Evolutionary conservation across 208 protist genomes (phyloP), one percentile per base, ranked within the genome.

Genomic region (Leishmania major): DNA sequence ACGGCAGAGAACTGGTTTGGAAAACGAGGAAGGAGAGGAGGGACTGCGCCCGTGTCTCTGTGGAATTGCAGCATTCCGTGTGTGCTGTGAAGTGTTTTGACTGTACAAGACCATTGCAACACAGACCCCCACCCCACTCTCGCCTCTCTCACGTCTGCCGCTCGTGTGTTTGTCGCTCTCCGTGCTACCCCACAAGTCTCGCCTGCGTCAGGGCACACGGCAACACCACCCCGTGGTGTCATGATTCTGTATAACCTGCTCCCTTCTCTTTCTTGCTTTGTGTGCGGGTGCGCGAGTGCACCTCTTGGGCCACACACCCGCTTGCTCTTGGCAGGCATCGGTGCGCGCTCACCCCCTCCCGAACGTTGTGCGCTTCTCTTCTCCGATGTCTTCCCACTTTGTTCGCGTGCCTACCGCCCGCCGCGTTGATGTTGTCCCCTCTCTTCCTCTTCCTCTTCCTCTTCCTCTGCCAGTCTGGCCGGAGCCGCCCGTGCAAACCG

Each of bases 341-440:
- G 45, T 74, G 37, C 45, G 13, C 45, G 25, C 35, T 4, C 31
- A 8, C 5, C 51, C 51, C 31, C 40, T 25, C 40, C 28, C 40
- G 40, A 72, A 25, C 15, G 1, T 72, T 43, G 17, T 19, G 67
- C 40, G 6, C 7, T 47, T 72, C n/a, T n/a, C 35, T n/a, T 72
- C 35, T 72, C 62, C 62, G 22, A 10, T 72, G 37, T 4, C 17
- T 60, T 78, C 69, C 37, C 53, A 37, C 28, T 75, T 60, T 79
- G 28, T 85, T 81, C 43, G 15, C 67, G 10, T 59, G 78, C 55
- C 40, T n/a, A 67, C 47, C 25, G 53, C 28, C 40, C 28, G 31
- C 62, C 53, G 47, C 10, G 57, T 49, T 10, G 37, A 66, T 45
- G 49, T 10, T 28, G 11, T 31, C 40, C 3, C 3, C 40, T 40